Evolutionary conservation across 2,329 filamentous ascomycete species (phyloP), one percentile per base, ranked within the genome.

Genomic region (Botryosphaeria dothidea): DNA sequence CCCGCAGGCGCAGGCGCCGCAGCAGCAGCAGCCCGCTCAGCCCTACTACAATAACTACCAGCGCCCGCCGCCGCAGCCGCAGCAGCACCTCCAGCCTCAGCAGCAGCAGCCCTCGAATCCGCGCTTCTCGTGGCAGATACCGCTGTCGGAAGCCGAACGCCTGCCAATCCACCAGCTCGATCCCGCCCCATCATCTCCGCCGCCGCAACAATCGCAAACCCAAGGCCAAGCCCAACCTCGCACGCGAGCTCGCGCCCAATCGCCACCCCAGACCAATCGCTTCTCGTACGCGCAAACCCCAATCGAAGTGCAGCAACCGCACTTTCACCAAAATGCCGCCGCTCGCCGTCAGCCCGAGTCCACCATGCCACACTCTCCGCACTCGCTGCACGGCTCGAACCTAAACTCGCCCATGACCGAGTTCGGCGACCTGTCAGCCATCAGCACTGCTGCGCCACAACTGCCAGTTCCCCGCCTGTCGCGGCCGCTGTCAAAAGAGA

Each of bases 261-360:
- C 51, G 41, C 43, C 43, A 48, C 43, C 51, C 51, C 65, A 29
- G 21, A 52, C 67, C 34, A 70, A 66, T 63, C 72, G 75, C 56
- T 76, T 76, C 62, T 77, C 75, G 3, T 77, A 76, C 68, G 72
- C 74, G 45, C 73, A 74, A 36, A 77, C 75, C 19, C 76, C 76
- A 7, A 68, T 74, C 13, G 75, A 67, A 76, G 64, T 72, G 72
- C 66, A 71, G 72, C 46, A 73, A 67, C 41, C 69, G 54, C 56
- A 61, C 68, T 71, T 46, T 52, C 48, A 66, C 51, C 23, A 70
- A 71, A 9, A 63, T 70, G 60, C 72, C 71, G 23, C 69, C 69
- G 23, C 68, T 65, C 51, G 66, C 68, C 11, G 66, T 62, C 17
- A 71, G 66, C 52, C 54, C 19, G 62, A 64, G 46, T 68, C 70